These are phyloP conservation scores for Pythium chondricola DNA, from an alignment of 352 stramenopile species.

Conservation along the genomic window DNA sequence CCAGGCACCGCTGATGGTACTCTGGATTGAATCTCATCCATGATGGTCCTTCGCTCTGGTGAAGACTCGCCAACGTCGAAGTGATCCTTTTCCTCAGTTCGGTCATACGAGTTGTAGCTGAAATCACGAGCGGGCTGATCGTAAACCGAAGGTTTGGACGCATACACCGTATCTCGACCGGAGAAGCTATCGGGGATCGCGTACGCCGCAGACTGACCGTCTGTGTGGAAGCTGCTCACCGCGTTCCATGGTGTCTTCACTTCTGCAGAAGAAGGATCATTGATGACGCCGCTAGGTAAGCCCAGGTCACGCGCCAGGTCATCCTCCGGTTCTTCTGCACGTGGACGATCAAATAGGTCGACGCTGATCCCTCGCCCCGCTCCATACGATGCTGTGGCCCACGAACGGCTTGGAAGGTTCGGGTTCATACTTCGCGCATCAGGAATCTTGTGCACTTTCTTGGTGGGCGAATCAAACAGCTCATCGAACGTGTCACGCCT, in stretches of 20 bases:
- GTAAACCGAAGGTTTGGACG: too few species aligned
- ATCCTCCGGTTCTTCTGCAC: constrained; percentile 25
- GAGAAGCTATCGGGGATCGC: constrained; percentile 3
- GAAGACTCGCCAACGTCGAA: too few species aligned
- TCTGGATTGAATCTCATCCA: constrained; percentile 75
- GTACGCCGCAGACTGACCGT: background rate
- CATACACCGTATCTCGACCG: too few species aligned
- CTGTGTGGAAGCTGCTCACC: constrained; percentile 4
- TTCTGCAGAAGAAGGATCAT: background rate
- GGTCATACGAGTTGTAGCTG: background rate
- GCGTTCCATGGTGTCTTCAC: constrained; percentile 11
- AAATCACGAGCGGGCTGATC: background rate
- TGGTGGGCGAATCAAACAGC: constrained; percentile 62
- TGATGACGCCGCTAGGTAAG: background rate
- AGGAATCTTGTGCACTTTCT: too few species aligned
- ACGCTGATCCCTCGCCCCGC: constrained; percentile 26
- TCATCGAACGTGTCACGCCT: constrained; percentile 70
- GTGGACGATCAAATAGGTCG: constrained; percentile 45
- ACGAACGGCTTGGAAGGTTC: constrained; percentile 4
- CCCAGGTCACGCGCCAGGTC: constrained; percentile 5
- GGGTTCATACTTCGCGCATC: too few species aligned
- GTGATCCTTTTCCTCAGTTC: constrained; percentile 30
- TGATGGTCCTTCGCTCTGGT: constrained; percentile 42
- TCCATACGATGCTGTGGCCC: background rate
- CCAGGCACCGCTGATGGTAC: too few species aligned